Evolutionary conservation across 2,329 filamentous ascomycete genomes (phyloP).

Genomic region (Stylonectria norvegica): DNA sequence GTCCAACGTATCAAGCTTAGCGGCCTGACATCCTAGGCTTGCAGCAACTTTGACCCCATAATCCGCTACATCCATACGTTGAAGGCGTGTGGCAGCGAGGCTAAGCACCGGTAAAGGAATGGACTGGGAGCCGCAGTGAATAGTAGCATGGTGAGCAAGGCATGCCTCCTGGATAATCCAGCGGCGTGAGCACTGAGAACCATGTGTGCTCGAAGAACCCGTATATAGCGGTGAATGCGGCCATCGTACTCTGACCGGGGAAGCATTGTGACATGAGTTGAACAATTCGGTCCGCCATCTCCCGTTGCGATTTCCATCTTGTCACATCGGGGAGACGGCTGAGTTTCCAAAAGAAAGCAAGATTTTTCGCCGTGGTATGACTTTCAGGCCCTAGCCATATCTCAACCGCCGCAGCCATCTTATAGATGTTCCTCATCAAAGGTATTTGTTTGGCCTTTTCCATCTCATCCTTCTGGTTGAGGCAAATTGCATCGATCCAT

Average conservation of each 20-base stretch:
- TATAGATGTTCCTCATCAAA: slow-evolving; percentile 1
- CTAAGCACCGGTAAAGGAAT: slow-evolving; percentile 4
- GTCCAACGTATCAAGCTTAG: slow-evolving; percentile 2
- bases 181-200: slow-evolving; percentile 8
- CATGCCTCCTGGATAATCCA: slow-evolving; percentile 9
- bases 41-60: neutral
- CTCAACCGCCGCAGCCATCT: slow-evolving; percentile 1
- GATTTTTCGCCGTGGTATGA: slow-evolving; percentile 1
- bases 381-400: slow-evolving; percentile 6
- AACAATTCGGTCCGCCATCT: neutral
- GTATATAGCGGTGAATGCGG: neutral
- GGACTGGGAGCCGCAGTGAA: slow-evolving; percentile 4
- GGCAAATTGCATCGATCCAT: slow-evolving; percentile 2
- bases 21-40: neutral
- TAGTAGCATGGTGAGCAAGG: slow-evolving; percentile 4
- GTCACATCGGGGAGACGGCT: slow-evolving; percentile 1
- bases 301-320: neutral
- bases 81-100: slow-evolving; percentile 1
- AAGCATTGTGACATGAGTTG: neutral
- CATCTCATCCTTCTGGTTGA: neutral
- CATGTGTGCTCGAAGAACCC: slow-evolving; percentile 4
- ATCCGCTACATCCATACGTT: neutral
- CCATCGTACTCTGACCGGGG: neutral
- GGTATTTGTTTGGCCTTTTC: slow-evolving; percentile 2
- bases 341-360: slow-evolving; percentile 5